Base-by-base conservation (phyloP, 345 rosid species). In the Gossypium rotundifolium region DNA sequence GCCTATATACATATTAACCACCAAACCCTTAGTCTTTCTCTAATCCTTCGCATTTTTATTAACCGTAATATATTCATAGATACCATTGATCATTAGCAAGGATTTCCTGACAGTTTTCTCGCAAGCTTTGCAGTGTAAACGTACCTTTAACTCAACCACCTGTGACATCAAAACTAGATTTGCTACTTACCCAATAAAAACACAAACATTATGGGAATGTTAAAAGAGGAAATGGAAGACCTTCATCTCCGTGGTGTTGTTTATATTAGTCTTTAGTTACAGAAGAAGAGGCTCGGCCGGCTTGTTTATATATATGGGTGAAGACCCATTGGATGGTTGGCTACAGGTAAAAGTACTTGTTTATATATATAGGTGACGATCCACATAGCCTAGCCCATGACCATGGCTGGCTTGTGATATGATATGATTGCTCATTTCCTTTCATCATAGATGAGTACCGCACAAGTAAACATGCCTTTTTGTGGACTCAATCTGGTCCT, bases 61-160 rank as follows among this genome's bases (percentile, higher is more conserved):
- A 4, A 53, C 5, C 57, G 1, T 7, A 44, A 44, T 42, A 44
- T 44, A 44, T 44, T 7, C 11, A 45, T 45, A 52, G 20, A 58
- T 75, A 83, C 82, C 83, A 65, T 75, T 54, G 53, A 83, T 76
- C 49, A 72, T 72, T 73, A 80, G 73, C 74, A 81, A 49, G 66
- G 79, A 46, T 77, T 74, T 71, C 65, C 84, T 81, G 7, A 79
- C 81, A 6, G 80, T 29, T 75, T 79, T 79, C 75, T 81, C 84
- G 22, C 83, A 84, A 9, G 76, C 74, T 78, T 75, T 81, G 81
- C 84, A 84, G 48, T 84, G 84, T 58, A 84, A 60, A 18, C 81
- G 74, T 1, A 79, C 87, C 78, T 75, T 81, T 38, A 81, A 25
- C 57, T 81, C 80, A 8, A 81, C 76, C 29, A 77, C 78, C 83